Evolutionary conservation across 2,329 filamentous ascomycete species (phyloP).

Genomic region (Lachnellula occidentalis): DNA sequence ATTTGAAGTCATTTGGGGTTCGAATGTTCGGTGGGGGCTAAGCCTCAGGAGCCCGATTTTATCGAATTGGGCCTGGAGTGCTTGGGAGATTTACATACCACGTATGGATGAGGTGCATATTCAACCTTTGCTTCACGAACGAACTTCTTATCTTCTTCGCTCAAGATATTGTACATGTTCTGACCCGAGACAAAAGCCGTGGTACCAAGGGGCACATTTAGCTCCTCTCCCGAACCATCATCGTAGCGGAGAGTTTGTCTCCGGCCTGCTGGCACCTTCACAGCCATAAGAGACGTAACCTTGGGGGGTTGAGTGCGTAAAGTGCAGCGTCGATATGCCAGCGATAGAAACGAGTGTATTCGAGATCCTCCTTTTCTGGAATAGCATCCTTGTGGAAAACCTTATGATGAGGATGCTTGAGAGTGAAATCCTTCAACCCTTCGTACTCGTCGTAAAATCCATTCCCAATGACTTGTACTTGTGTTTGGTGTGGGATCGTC

Average conservation of each 20-base stretch:
- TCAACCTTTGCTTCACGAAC: constrained; percentile 62
- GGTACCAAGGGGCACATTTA: constrained; percentile 67
- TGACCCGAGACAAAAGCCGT: constrained; percentile 71
- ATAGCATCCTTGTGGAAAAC: constrained; percentile 67
- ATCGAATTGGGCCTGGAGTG: too few species aligned
- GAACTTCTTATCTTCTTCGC: constrained; percentile 60
- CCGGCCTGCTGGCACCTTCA: constrained; percentile 63
- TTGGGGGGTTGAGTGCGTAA: constrained; percentile 69
- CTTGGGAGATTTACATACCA: constrained; percentile 30
- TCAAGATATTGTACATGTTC: constrained; percentile 63
- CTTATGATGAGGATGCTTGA: constrained; percentile 71
- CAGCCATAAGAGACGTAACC: constrained; percentile 67
- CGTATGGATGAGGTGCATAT: constrained; percentile 74
- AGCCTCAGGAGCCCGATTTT: too few species aligned
- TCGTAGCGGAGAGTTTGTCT: constrained; percentile 67
- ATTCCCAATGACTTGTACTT: constrained; percentile 77
- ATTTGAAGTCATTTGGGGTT: too few species aligned
- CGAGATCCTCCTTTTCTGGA: constrained; percentile 54
- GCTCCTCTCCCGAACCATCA: constrained; percentile 60
- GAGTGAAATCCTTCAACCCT: constrained; percentile 60
- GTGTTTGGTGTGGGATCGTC: constrained; percentile 73
- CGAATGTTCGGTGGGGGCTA: too few species aligned
- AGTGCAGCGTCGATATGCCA: constrained; percentile 80
- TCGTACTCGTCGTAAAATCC: constrained; percentile 65
- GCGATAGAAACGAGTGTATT: constrained; percentile 60